Evolutionary conservation across 306 rosid genomes (phyloP).

Genomic region (Sicyos edulis): DNA sequence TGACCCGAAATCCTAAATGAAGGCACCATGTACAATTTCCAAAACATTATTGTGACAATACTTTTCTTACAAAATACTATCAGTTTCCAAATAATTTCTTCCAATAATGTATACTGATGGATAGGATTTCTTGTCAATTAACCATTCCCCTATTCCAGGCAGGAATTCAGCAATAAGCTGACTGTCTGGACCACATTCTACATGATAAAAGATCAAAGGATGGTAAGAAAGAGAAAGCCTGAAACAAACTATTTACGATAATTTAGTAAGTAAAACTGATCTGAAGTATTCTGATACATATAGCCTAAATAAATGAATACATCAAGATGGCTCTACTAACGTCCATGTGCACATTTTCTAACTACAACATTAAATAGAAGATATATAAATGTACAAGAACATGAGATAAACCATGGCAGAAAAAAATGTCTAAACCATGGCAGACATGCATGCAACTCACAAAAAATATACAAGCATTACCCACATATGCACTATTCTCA

Average conservation of each 20-base stretch:
- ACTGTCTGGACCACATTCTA: conserved; percentile 26
- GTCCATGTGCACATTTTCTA: no score
- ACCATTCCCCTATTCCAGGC: background rate
- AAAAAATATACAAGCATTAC: background rate
- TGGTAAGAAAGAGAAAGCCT: conserved; percentile 21
- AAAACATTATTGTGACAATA: background rate
- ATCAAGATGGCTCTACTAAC: no score
- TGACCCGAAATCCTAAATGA: background rate
- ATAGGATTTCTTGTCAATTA: conserved; percentile 12
- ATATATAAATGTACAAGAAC: no score
- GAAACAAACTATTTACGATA: conserved; percentile 34
- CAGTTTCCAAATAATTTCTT: conserved; percentile 9
- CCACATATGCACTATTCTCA: no score
- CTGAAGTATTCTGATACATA: conserved; percentile 23
- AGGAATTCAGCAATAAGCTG: conserved; percentile 5
- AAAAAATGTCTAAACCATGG: background rate
- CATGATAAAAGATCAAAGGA: conserved; percentile 32
- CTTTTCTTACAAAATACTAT: background rate
- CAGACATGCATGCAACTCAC: background rate
- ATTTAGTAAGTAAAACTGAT: conserved; percentile 34
- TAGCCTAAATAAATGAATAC: conserved; percentile 35
- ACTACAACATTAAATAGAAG: conserved; percentile 2
- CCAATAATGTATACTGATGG: background rate
- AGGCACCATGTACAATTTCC: background rate
- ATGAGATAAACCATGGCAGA: background rate